Evolutionary conservation across 1,284 basidiomycete genomes (phyloP).

Genomic region (Rhodofomes roseus): DNA sequence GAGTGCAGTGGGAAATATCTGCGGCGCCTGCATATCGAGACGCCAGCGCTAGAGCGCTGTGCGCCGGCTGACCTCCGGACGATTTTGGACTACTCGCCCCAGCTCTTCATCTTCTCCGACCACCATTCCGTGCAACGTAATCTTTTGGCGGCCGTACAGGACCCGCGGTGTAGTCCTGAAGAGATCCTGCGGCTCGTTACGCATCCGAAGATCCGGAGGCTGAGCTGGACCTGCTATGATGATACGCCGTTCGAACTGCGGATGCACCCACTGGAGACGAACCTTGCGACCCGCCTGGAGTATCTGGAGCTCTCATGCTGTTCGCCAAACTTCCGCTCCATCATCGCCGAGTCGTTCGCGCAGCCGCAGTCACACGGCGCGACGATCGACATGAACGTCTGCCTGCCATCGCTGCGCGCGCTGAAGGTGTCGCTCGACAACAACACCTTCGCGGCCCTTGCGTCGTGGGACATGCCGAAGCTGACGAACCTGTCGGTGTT

Average conservation of each 20-base stretch:
- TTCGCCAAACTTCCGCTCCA: constrained; percentile 24
- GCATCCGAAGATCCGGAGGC: constrained; percentile 50
- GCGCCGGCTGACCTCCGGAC: constrained; percentile 58
- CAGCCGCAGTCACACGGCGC: constrained; percentile 10
- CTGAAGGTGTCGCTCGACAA: constrained; percentile 70
- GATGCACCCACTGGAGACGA: constrained; percentile 49
- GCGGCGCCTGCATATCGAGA: constrained; percentile 64
- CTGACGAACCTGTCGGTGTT: constrained; percentile 62
- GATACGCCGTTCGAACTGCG: constrained; percentile 56
- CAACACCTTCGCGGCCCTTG: constrained; percentile 60
- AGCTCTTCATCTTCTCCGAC: constrained; percentile 58
- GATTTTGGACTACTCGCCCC: constrained; percentile 60
- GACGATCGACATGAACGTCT: constrained; percentile 26
- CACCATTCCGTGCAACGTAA: constrained; percentile 57
- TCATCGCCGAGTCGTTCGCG: constrained; percentile 21
- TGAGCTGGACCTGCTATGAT: constrained; percentile 71
- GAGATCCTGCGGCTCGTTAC: constrained; percentile 56
- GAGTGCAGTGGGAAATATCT: constrained; percentile 52
- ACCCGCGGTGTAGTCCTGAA: constrained; percentile 45
- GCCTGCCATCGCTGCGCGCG: constrained; percentile 55
- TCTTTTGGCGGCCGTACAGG: constrained; percentile 38
- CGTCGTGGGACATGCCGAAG: constrained; percentile 54
- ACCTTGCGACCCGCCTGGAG: constrained; percentile 44
- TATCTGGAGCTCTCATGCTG: constrained; percentile 56
- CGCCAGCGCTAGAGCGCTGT: constrained; percentile 62